Evolutionary conservation across 1,284 basidiomycete species (phyloP).

Genomic region (Fomitiporia mediterranea): DNA sequence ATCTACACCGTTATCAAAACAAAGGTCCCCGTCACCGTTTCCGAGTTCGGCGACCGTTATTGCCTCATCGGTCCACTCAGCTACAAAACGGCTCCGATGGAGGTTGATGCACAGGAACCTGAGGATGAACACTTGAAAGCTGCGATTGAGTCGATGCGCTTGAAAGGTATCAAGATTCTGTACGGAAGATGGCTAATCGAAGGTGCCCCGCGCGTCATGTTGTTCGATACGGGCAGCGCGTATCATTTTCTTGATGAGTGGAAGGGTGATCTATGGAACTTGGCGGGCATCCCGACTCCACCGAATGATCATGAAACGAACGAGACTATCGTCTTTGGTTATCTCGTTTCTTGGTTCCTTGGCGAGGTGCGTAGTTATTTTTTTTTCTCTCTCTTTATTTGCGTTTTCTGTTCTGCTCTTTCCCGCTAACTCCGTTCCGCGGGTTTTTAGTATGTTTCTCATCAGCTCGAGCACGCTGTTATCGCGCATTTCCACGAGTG

Average conservation of each 20-base stretch:
- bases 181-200: conserved; percentile 99
- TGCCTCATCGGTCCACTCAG: conserved; percentile 91
- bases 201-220: conserved; percentile 87
- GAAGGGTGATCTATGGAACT: conserved; percentile 97
- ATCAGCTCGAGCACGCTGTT: conserved; percentile 79
- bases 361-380: conserved; percentile 69
- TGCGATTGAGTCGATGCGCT: conserved; percentile 74
- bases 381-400: conserved; percentile 1
- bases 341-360: conserved; percentile 99
- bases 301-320: conserved; percentile 97
- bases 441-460: conserved; percentile 69
- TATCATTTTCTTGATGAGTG: conserved; percentile 93
- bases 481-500: conserved; percentile 99
- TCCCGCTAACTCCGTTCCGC: conserved; percentile 10
- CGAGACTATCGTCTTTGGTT: conserved; percentile 98
- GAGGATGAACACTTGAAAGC: conserved; percentile 59
- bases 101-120: conserved; percentile 92
- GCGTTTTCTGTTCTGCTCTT: conserved; percentile 6
- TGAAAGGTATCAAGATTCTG: conserved; percentile 87
- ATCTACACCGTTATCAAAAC: conserved; percentile 99
- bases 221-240: conserved; percentile 92
- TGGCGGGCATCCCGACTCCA: conserved; percentile 95
- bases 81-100: conserved; percentile 98
- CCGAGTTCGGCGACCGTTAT: conserved; percentile 89
- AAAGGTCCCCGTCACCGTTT: conserved; percentile 95